Conservation (phyloP, 352 stramenopile species). For the Globisporangium uncinulatum region DNA sequence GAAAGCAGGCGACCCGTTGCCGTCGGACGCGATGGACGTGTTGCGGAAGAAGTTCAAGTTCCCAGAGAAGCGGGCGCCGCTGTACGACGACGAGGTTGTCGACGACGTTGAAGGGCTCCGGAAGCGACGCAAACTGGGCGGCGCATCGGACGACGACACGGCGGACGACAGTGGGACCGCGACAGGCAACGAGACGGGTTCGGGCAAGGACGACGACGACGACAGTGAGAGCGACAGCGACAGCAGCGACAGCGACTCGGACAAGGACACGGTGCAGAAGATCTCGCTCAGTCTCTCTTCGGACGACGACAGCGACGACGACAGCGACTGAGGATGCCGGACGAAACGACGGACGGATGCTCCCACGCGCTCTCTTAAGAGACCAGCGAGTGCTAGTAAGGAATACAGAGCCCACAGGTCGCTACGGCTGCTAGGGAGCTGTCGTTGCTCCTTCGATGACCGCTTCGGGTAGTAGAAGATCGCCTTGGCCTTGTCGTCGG, state of each 20-base stretch:
- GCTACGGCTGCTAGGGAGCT: too few species aligned
- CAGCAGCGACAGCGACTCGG: conserved; percentile 53
- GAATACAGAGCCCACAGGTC: too few species aligned
- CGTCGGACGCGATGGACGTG: conserved; percentile 66
- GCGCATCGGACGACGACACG: conserved; percentile 12
- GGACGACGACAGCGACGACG: conserved; percentile 46
- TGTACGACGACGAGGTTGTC: conserved; percentile 76
- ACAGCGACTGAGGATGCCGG: conserved; percentile 19
- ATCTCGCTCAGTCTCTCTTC: conserved; percentile 73
- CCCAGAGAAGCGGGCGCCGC: conserved; percentile 50
- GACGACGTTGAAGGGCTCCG: conserved; percentile 57
- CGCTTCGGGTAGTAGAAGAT: too few species aligned
- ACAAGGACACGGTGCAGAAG: conserved; percentile 46
- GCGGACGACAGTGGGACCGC: conserved; percentile 21
- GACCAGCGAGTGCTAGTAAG: too few species aligned
- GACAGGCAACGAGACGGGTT: conserved; percentile 23
- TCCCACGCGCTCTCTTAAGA: too few species aligned
- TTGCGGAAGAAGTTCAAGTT: conserved; percentile 79
- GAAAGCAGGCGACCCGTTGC: conserved; percentile 65
- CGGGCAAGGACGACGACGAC: conserved; percentile 22
- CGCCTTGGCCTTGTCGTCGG: too few species aligned
- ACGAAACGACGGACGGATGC: too few species aligned
- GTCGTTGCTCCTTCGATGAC: too few species aligned
- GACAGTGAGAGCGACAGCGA: conserved; percentile 39
- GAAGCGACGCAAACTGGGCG: conserved; percentile 65